These are phyloP conservation scores for Erythrobasidium yunnanense DNA, from an alignment of 768 basidiomycete species.

Conservation along the genomic window DNA sequence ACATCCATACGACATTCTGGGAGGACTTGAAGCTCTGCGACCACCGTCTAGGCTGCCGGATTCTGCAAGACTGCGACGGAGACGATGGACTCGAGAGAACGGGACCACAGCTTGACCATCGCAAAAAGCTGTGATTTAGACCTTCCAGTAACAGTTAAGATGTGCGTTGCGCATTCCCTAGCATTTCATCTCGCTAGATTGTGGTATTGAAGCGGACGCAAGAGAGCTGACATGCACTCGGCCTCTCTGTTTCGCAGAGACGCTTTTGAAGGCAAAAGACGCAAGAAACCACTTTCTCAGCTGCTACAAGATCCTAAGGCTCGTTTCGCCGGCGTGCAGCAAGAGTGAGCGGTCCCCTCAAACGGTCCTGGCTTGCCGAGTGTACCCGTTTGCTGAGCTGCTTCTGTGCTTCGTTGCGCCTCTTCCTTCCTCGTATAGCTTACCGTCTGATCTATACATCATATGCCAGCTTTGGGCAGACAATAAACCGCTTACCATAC, in stretches of 20 bases:
- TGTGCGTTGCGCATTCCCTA: conserved; percentile 33
- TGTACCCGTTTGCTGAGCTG: neutral
- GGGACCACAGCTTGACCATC: conserved; percentile 27
- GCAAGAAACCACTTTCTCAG: conserved; percentile 61
- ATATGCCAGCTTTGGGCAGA: conserved; percentile 84
- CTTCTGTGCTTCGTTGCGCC: neutral
- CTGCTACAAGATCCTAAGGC: conserved; percentile 72
- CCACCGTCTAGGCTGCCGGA: neutral
- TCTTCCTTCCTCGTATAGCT: conserved; percentile 46
- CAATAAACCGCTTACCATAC: conserved; percentile 83
- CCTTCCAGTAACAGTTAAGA: conserved; percentile 37
- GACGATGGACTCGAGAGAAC: conserved; percentile 12
- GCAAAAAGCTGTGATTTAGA: conserved; percentile 29
- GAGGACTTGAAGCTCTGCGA: neutral
- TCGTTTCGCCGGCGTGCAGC: conserved; percentile 64
- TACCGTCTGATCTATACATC: conserved; percentile 82
- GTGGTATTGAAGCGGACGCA: too few species aligned
- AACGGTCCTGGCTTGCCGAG: neutral
- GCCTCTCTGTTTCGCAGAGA: conserved; percentile 15
- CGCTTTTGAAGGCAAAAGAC: conserved; percentile 63
- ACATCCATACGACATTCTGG: too few species aligned
- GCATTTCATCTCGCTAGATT: too few species aligned
- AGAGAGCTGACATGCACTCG: neutral
- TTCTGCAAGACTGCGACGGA: neutral
- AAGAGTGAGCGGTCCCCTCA: conserved; percentile 51